Percentiles rank a stretch among this genome's conserved stretches.
Conservation (phyloP, 345 rosid species). For the Lepidium didymum region DNA sequence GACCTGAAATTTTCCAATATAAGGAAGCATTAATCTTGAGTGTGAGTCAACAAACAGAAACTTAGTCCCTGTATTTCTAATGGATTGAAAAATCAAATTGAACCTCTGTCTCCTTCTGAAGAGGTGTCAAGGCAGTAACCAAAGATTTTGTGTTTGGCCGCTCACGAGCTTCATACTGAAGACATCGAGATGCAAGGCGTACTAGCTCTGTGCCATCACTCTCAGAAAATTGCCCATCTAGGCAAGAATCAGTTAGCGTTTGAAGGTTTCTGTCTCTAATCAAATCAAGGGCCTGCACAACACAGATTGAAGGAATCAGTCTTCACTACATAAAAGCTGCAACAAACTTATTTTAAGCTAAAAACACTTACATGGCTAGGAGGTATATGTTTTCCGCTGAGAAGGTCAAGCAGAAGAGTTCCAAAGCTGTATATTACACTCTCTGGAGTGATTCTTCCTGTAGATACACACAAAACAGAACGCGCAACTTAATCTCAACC, state of each 20-base stretch:
- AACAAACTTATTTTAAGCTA: not conserved
- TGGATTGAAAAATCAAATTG: not conserved
- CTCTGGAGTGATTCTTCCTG: slow-evolving; percentile 94
- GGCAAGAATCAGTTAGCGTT: slow-evolving; percentile 92
- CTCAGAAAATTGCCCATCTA: slow-evolving; percentile 90
- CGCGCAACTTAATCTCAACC: not conserved
- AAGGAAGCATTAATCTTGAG: slow-evolving; percentile 2
- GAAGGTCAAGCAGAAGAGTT: slow-evolving; percentile 91
- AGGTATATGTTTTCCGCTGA: slow-evolving; percentile 97
- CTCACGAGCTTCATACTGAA: slow-evolving; percentile 93
- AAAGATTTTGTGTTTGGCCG: slow-evolving; percentile 82
- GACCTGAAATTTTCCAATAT: slow-evolving; percentile 70
- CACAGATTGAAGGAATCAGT: slow-evolving; percentile 4
- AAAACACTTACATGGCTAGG: slow-evolving; percentile 81
- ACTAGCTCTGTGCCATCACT: slow-evolving; percentile 91
- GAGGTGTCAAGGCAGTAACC: slow-evolving; percentile 77
- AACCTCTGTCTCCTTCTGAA: slow-evolving; percentile 92
- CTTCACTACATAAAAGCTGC: not conserved
- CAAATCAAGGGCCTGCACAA: slow-evolving; percentile 78
- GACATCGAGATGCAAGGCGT: slow-evolving; percentile 82
- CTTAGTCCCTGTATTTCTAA: not conserved
- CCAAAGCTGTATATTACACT: slow-evolving; percentile 97
- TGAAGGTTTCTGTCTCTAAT: slow-evolving; percentile 89
- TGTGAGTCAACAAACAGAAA: not conserved
- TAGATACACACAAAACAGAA: slow-evolving; percentile 5